Conservation (phyloP, 805 yeast species). For the Yarrowia sp. region DNA sequence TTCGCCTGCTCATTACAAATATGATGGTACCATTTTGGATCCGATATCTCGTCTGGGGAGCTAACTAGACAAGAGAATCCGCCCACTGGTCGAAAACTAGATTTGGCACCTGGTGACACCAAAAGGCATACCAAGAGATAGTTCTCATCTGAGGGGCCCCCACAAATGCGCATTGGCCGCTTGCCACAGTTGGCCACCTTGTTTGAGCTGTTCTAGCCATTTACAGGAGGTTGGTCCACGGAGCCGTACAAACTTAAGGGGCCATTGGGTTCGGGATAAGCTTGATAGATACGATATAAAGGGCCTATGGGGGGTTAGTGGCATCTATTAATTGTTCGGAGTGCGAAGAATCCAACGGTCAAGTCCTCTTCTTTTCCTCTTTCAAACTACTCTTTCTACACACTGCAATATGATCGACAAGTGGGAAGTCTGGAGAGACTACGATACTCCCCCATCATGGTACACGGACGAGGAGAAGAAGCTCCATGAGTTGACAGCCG, state of each 20-base stretch:
- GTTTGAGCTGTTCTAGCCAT: neutral
- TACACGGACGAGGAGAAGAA: neutral
- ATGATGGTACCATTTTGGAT: neutral
- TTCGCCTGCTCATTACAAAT: no score
- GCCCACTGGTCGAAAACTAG: neutral
- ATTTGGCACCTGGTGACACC: neutral
- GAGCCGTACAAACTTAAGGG: neutral
- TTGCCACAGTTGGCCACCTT: neutral
- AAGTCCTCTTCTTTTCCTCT: neutral
- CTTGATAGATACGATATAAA: neutral
- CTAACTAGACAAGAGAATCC: no score
- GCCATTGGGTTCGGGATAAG: neutral
- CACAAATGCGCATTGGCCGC: neutral
- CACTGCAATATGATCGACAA: neutral
- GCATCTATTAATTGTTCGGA: neutral
- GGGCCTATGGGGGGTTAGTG: neutral
- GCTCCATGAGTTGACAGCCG: neutral
- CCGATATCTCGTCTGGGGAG: no score
- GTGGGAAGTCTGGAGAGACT: slow-evolving; percentile 2
- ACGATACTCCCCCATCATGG: neutral
- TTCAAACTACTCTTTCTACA: neutral
- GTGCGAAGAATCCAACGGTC: neutral
- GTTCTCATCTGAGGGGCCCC: neutral
- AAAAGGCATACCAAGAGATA: neutral
- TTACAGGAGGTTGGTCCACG: neutral